phyloP scores from a whole-genome alignment of 768 basidiomycete genomes.

The Lactarius trivialis region DNA sequence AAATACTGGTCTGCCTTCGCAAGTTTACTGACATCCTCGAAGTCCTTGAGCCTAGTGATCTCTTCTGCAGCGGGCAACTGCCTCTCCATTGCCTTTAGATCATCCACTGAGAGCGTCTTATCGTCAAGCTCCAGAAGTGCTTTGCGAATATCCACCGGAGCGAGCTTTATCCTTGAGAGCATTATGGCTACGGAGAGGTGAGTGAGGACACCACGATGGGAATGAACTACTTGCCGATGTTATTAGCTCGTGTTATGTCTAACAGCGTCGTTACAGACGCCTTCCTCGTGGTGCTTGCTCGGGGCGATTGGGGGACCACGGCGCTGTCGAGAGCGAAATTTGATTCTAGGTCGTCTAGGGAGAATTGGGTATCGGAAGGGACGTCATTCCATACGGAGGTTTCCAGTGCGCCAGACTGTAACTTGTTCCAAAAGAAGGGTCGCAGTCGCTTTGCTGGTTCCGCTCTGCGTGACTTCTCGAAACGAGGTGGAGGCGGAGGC shows the following conservation, averaged over 20 bases:
- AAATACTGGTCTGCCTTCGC: slow-evolving; percentile 85
- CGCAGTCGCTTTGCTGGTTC: slow-evolving; percentile 57
- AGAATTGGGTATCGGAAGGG: slow-evolving; percentile 37
- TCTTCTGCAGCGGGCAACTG: slow-evolving; percentile 81
- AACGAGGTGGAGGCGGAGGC: slow-evolving; percentile 23
- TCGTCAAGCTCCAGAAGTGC: slow-evolving; percentile 74
- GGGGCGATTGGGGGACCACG: slow-evolving; percentile 38
- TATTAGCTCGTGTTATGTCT: slow-evolving; percentile 77
- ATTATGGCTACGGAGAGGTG: slow-evolving; percentile 59
- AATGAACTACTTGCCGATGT: slow-evolving; percentile 51
- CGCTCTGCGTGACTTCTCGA: slow-evolving; percentile 30
- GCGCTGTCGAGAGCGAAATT: slow-evolving; percentile 58
- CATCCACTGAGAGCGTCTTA: slow-evolving; percentile 57
- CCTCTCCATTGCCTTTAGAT: slow-evolving; percentile 65
- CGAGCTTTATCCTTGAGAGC: slow-evolving; percentile 67
- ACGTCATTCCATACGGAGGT: slow-evolving; percentile 70
- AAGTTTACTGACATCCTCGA: slow-evolving; percentile 65
- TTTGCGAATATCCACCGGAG: slow-evolving; percentile 55
- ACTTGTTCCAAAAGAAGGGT: slow-evolving; percentile 90
- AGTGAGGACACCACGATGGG: background rate
- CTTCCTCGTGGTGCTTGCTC: slow-evolving; percentile 40
- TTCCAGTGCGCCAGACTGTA: slow-evolving; percentile 37
- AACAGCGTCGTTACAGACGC: slow-evolving; percentile 63
- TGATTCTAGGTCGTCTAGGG: slow-evolving; percentile 65
- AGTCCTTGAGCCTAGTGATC: slow-evolving; percentile 60